These are phyloP conservation scores for Trametes pubescens DNA, from an alignment of 1,284 basidiomycete species.

Conservation along the genomic window DNA sequence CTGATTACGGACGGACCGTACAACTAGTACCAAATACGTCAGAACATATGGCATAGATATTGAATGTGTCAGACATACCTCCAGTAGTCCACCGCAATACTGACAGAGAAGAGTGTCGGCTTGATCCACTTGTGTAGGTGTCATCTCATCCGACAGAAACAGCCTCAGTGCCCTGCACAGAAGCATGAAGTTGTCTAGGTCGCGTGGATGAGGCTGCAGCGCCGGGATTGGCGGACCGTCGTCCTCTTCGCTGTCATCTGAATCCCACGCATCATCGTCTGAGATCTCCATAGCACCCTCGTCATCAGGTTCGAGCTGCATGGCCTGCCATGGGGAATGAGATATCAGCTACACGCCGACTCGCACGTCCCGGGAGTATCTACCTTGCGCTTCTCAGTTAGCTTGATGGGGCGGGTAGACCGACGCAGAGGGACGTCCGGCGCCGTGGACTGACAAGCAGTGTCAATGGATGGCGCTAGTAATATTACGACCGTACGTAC, in stretches of 20 bases:
- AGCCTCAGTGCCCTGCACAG: slow-evolving; percentile 34
- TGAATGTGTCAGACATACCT: slow-evolving; percentile 18
- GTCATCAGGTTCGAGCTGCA: slow-evolving; percentile 17
- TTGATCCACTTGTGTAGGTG: slow-evolving; percentile 21
- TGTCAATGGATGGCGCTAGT: too few species aligned
- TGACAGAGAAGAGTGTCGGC: slow-evolving; percentile 35
- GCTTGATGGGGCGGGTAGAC: not conserved
- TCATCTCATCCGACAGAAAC: slow-evolving; percentile 25
- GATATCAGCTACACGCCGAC: not conserved
- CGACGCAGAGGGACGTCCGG: slow-evolving; percentile 7
- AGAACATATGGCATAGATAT: not conserved
- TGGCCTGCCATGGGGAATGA: not conserved
- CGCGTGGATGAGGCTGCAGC: slow-evolving; percentile 33
- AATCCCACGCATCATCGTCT: not conserved
- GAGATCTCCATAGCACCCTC: slow-evolving; percentile 8
- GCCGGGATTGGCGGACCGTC: too few species aligned
- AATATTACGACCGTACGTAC: too few species aligned
- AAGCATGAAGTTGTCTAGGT: slow-evolving; percentile 39
- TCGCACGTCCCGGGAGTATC: too few species aligned
- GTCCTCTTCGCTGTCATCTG: slow-evolving; percentile 14
- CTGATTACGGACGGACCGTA: slow-evolving; percentile 39
- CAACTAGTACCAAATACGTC: slow-evolving; percentile 28
- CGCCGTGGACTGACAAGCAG: too few species aligned
- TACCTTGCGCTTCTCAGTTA: slow-evolving; percentile 7
- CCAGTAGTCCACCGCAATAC: slow-evolving; percentile 36